phyloP scores from a whole-genome alignment of 805 yeast species.

The Wickerhamiella nectarea region DNA sequence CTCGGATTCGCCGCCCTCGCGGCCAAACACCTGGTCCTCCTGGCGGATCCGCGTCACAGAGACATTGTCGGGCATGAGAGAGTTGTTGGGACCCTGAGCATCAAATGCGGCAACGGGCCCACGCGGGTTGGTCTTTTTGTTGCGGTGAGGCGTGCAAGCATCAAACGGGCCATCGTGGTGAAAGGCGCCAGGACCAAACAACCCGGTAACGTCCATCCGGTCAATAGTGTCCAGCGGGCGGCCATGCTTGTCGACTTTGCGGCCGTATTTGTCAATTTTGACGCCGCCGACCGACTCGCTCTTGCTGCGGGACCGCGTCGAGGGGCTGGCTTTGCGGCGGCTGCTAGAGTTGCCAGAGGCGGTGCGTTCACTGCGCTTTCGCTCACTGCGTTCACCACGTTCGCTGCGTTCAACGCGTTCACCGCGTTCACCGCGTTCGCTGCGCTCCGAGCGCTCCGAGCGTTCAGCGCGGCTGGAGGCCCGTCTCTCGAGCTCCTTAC shows the following conservation, averaged over 20 bases:
- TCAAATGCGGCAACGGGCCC: constrained; percentile 97
- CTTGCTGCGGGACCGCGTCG: constrained; percentile 16
- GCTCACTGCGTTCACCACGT: neutral
- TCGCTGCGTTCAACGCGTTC: constrained; percentile 1
- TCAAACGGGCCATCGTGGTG: constrained; percentile 99
- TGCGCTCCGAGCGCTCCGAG: neutral
- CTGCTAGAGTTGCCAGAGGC: too few relatives aligned
- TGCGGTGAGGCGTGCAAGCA: constrained; percentile 94
- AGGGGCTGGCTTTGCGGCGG: neutral
- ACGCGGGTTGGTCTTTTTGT: constrained; percentile 41
- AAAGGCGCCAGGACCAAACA: constrained; percentile 83
- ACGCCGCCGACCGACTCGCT: constrained; percentile 13
- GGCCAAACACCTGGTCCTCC: constrained; percentile 69
- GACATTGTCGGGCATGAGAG: constrained; percentile 45
- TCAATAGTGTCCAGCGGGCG: constrained; percentile 81
- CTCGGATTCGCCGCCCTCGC: constrained; percentile 25
- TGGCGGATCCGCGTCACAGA: constrained; percentile 27
- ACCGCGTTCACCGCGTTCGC: neutral
- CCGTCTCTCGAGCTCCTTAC: constrained; percentile 17
- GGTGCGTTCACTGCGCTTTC: too few relatives aligned
- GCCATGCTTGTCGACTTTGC: constrained; percentile 30
- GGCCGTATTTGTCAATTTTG: constrained; percentile 3
- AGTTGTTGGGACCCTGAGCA: constrained; percentile 82
- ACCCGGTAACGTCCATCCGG: constrained; percentile 87
- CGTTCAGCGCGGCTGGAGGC: neutral